Conservation (phyloP, 208 protist species). For the Wallacemonas sp. region DNA sequence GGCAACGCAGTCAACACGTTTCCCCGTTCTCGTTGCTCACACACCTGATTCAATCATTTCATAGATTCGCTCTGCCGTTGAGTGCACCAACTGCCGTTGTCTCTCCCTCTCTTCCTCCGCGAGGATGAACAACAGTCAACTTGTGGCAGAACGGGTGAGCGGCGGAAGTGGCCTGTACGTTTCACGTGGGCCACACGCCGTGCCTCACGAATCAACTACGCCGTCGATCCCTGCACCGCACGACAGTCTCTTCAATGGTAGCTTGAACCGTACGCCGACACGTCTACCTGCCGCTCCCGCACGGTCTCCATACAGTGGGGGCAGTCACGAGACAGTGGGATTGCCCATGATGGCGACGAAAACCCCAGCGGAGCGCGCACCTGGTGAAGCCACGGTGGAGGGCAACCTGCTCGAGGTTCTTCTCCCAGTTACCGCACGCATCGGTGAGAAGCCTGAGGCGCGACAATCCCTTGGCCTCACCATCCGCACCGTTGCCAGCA, state of each 20-base stretch:
- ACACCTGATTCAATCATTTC: too few species aligned
- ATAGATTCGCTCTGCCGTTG: too few species aligned
- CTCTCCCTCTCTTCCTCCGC: not conserved
- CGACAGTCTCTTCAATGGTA: not conserved
- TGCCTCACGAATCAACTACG: too few species aligned
- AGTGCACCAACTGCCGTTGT: too few species aligned
- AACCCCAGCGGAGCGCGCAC: not conserved
- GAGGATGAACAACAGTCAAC: not conserved
- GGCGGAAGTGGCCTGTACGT: not conserved
- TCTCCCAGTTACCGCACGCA: conserved; percentile 27
- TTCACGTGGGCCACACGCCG: not conserved
- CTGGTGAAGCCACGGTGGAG: not conserved
- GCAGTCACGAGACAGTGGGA: not conserved
- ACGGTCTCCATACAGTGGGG: not conserved
- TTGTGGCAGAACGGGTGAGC: not conserved
- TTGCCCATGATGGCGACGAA: not conserved
- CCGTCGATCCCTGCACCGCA: too few species aligned
- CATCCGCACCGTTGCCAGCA: conserved; percentile 21
- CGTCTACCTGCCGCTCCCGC: not conserved
- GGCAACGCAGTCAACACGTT: too few species aligned
- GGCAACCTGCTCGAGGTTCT: conserved; percentile 35
- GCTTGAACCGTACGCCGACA: not conserved
- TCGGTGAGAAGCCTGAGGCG: conserved; percentile 41
- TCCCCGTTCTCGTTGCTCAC: too few species aligned
- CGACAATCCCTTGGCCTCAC: conserved; percentile 29